Evolutionary conservation across 306 rosid genomes (phyloP).

Genomic region (Aeschynomene evenia): DNA sequence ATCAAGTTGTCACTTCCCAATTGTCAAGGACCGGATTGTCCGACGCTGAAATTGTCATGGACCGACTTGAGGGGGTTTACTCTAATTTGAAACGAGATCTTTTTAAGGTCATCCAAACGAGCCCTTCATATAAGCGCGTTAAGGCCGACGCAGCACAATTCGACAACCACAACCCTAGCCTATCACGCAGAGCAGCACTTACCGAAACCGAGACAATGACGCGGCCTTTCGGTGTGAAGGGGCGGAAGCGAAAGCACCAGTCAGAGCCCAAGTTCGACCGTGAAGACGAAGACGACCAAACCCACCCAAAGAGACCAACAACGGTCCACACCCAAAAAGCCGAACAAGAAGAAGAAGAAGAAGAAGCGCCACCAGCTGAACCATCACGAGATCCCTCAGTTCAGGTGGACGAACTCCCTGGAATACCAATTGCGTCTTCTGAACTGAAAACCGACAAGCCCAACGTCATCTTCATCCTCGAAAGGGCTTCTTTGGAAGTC

Average conservation of each 20-base stretch:
- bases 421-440: conserved; percentile 24
- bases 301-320: not conserved
- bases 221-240: conserved; percentile 22
- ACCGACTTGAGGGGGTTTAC: too few relatives aligned
- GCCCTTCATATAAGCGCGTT: too few relatives aligned
- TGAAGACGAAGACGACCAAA: not conserved
- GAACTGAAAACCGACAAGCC: conserved; percentile 27
- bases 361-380: not conserved
- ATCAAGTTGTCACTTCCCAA: too few relatives aligned
- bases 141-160: too few relatives aligned
- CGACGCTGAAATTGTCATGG: too few relatives aligned
- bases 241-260: conserved; percentile 19
- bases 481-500: conserved; percentile 80
- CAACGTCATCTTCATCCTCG: conserved; percentile 68
- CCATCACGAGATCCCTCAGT: not conserved
- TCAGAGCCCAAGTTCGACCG: not conserved
- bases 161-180: too few relatives aligned
- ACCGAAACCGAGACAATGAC: conserved; percentile 10
- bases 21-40: too few relatives aligned
- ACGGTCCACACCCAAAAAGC: not conserved
- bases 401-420: conserved; percentile 2
- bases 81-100: too few relatives aligned
- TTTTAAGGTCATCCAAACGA: too few relatives aligned
- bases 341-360: not conserved
- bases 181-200: not conserved